Conservation (phyloP, 2,329 filamentous ascomycete species). For the Cadophora luteo-olivacea region DNA sequence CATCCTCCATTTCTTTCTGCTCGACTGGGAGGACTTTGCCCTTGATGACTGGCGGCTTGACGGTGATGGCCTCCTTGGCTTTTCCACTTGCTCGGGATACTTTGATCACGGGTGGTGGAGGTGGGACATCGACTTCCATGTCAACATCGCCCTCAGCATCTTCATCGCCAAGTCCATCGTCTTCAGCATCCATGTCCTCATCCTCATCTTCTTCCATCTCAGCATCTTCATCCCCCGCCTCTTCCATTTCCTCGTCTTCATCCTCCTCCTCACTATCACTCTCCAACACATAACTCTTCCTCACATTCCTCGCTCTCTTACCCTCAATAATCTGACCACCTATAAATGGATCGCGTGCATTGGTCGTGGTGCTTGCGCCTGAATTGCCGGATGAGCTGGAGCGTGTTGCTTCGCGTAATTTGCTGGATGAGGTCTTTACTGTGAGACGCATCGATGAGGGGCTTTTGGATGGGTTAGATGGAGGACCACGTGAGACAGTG, state of each 20-base stretch:
- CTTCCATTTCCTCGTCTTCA: constrained; percentile 38
- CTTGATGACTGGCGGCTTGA: constrained; percentile 36
- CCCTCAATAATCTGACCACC: constrained; percentile 44
- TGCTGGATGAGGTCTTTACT: constrained; percentile 45
- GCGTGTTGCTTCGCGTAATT: constrained; percentile 43
- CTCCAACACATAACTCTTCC: constrained; percentile 52
- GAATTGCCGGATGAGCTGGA: constrained; percentile 32
- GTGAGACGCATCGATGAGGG: constrained; percentile 43
- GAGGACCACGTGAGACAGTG: constrained; percentile 43
- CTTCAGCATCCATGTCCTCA: constrained; percentile 46
- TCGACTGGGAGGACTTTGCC: constrained; percentile 38
- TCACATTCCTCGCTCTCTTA: constrained; percentile 43
- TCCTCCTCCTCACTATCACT: constrained; percentile 50
- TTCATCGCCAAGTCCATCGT: constrained; percentile 50
- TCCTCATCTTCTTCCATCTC: constrained; percentile 37
- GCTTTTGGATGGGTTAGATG: constrained; percentile 35
- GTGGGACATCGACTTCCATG: constrained; percentile 42
- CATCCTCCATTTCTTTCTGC: constrained; percentile 41
- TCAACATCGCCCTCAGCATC: constrained; percentile 52
- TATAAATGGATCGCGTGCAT: constrained; percentile 38
- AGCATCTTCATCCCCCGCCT: constrained; percentile 32
- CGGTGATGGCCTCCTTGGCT: constrained; percentile 38
- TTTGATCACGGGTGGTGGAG: constrained; percentile 43
- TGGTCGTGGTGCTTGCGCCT: constrained; percentile 26
- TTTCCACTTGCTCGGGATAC: constrained; percentile 39